These are phyloP conservation scores for Choiromyces venosus DNA, from an alignment of 495 filamentous ascomycete species.

Conservation along the genomic window DNA sequence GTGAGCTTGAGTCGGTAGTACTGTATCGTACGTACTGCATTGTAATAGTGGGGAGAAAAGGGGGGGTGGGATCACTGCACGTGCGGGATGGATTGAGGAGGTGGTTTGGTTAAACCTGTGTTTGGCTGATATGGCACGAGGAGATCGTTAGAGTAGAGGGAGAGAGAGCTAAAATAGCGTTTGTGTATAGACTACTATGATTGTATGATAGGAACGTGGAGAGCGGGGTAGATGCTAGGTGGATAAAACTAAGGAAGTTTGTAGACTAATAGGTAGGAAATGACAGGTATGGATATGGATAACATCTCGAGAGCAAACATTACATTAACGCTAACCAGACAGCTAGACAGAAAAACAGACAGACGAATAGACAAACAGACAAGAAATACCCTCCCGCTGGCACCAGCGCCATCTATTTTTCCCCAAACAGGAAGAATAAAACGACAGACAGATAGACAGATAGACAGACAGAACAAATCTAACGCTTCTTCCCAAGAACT, in stretches of 20 bases:
- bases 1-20: no score
- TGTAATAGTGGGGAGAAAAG: no score
- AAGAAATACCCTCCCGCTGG: not conserved
- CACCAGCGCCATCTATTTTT: not conserved
- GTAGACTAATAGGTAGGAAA: no score
- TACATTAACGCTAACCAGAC: not conserved
- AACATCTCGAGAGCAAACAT: not conserved
- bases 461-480: not conserved
- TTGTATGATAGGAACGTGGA: not conserved
- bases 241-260: no score
- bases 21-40: no score
- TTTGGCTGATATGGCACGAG: not conserved
- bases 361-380: not conserved
- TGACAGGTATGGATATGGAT: no score
- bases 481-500: constrained; percentile 44
- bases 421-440: not conserved
- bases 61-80: not conserved
- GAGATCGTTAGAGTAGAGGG: not conserved
- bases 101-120: no score
- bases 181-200: not conserved
- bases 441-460: not conserved
- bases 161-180: not conserved
- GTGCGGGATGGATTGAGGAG: no score
- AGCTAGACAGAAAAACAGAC: not conserved
- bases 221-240: not conserved